Conservation (phyloP, 345 rosid genomes). For the Carallia brachiata region DNA sequence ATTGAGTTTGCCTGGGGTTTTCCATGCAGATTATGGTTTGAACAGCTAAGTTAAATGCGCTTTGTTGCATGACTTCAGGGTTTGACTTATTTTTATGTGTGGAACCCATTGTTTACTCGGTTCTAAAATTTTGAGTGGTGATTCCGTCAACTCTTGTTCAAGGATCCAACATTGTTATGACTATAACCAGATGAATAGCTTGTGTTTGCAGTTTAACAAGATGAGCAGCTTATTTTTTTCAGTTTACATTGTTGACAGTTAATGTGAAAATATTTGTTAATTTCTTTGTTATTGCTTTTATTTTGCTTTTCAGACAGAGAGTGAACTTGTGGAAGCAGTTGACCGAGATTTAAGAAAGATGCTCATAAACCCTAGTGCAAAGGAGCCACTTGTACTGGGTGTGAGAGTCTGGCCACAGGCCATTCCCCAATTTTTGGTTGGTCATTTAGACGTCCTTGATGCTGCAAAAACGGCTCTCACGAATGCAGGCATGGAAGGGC, state of each 20-base stretch:
- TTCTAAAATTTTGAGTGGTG: too few species aligned
- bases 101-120: too few species aligned
- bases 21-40: not conserved
- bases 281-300: not conserved
- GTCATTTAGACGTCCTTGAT: slow-evolving; percentile 72
- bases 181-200: too few species aligned
- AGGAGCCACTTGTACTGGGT: slow-evolving; percentile 68
- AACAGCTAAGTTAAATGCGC: not conserved
- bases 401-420: slow-evolving; percentile 91
- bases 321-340: slow-evolving; percentile 79
- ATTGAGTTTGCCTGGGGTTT: not conserved
- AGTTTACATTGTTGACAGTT: not conserved
- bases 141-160: too few species aligned
- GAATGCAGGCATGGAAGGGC: slow-evolving; percentile 55
- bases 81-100: too few species aligned
- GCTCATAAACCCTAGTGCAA: slow-evolving; percentile 72
- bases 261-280: not conserved
- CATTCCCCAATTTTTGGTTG: slow-evolving; percentile 88
- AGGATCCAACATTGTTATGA: too few species aligned
- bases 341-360: slow-evolving; percentile 88
- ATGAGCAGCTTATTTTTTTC: not conserved
- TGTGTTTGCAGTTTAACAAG: too few species aligned
- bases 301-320: slow-evolving; percentile 43
- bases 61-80: too few species aligned
- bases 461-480: slow-evolving; percentile 54